A percentile compares a stretch with the other conserved stretches of the same genome.
These are phyloP conservation scores for Coriolopsis trogii DNA, from an alignment of 1,284 basidiomycete species.

Conservation along the genomic window DNA sequence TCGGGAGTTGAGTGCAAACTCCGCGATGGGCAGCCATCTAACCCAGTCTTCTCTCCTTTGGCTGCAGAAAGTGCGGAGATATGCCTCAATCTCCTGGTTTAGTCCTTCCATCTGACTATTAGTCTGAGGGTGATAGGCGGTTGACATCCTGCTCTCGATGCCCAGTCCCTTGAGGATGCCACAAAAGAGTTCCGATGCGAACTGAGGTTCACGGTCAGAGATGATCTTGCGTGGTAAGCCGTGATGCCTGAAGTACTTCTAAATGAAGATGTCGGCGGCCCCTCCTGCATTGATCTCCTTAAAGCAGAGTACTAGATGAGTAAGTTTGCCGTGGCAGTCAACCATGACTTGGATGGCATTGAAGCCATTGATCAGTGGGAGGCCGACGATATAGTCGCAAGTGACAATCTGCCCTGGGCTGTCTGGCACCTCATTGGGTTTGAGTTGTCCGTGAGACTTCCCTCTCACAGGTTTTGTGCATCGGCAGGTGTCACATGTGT, in stretches of 20 bases:
- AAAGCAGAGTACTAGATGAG: no score
- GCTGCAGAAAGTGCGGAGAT: background rate
- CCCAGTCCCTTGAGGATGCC: no score
- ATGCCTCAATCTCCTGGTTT: background rate
- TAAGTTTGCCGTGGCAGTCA: no score
- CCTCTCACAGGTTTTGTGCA: background rate
- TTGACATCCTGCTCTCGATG: background rate
- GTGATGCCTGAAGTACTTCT: no score
- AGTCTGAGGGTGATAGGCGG: slow-evolving; percentile 3
- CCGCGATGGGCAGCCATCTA: no score
- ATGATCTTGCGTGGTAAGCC: background rate
- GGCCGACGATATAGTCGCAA: no score
- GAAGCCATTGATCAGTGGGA: no score
- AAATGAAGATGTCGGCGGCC: no score
- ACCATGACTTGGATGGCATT: no score
- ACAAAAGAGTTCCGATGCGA: background rate
- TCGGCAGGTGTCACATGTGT: background rate
- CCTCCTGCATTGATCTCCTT: no score
- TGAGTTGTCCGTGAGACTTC: background rate
- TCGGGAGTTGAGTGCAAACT: no score
- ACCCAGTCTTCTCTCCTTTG: background rate
- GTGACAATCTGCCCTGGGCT: no score
- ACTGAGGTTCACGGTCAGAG: background rate
- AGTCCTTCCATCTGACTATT: background rate
- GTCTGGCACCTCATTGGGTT: background rate